Base-by-base conservation (phyloP, 176 grass and related monocot genomes). In the Metroxylon sagu region DNA sequence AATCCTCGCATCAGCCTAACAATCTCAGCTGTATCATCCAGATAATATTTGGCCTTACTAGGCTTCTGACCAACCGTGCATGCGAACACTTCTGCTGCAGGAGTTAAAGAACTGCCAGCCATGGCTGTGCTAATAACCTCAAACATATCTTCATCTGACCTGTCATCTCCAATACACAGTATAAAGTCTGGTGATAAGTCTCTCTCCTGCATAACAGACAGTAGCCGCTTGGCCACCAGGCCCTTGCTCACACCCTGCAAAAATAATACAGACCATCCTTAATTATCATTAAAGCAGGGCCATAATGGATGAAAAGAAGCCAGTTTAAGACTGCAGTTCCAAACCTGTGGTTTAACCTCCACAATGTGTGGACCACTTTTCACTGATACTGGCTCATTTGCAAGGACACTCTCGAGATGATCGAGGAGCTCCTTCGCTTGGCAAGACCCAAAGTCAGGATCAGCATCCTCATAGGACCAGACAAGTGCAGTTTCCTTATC, bases 141-240 rank as follows among this genome's bases (percentile, higher is more conserved):
- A 59, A 97, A 97, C 92, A 97, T 97, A 55, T 97, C 92, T 73
- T 97, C 92, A 18, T 97, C 92, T 2, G 92, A 97, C 17, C 69
- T 31, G 75, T 97, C 92, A 49, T 97, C 92, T 4, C 92, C 92
- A 14, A 97, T 88, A 74, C 92, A 97, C 15, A 97, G 63, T 18
- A 91, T 66, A 29, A 97, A 97, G 76, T 91, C 87, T 0, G 87
- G 72, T 17, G 61, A 63, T 48, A 67, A 55, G 23, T 30, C 78
- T 14, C 66, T 70, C 35, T 97, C 83, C 71, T 85, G 66, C 78
- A 85, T 71, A 5, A 55, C 75, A 2, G 65, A 64, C 63, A 91
- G 72, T 56, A 91, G 79, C 19, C 78, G 83, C 18, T 66, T 80
- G 1, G 81, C 92, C 48, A 91, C 87, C 64, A 88, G 1, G 15